A percentile compares a stretch with the other conserved stretches of the same genome.
Conservation (phyloP, 345 rosid species). For the Euclidium syriacum region DNA sequence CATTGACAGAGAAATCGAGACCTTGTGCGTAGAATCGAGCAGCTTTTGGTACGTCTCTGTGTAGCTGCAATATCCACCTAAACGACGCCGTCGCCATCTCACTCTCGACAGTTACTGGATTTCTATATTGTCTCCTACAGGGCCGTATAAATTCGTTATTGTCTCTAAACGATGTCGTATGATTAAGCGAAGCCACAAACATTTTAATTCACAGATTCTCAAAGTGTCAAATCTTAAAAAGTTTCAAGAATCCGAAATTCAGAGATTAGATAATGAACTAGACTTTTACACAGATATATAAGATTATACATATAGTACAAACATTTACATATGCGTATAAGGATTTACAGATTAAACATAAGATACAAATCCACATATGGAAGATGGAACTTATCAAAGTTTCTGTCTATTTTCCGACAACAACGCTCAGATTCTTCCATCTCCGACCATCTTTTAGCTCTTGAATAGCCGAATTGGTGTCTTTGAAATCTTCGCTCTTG, state of each 20-base stretch:
- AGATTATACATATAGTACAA: slow-evolving; percentile 33
- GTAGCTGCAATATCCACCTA: slow-evolving; percentile 88
- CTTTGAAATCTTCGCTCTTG: slow-evolving; percentile 41
- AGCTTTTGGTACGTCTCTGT: slow-evolving; percentile 86
- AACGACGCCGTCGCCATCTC: slow-evolving; percentile 66
- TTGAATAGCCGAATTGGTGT: slow-evolving; percentile 48
- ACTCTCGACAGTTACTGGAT: neutral
- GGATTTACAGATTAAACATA: slow-evolving; percentile 14
- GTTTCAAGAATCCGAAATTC: neutral
- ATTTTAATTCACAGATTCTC: neutral
- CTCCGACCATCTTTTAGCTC: slow-evolving; percentile 25
- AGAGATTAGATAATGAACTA: neutral
- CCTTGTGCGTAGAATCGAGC: slow-evolving; percentile 87
- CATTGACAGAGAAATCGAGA: slow-evolving; percentile 68
- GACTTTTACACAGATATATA: slow-evolving; percentile 4
- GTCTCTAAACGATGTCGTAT: neutral
- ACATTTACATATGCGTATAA: neutral
- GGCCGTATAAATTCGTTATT: neutral
- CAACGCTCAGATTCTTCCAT: slow-evolving; percentile 6
- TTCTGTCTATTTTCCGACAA: neutral
- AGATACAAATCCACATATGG: slow-evolving; percentile 8
- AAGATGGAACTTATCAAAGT: slow-evolving; percentile 5
- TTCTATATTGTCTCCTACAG: too few species aligned
- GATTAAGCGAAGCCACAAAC: neutral
- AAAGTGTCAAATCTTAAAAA: neutral